Base-by-base conservation (phyloP, 1,139 yeast genomes). In the Kazachstania sp. region DNA sequence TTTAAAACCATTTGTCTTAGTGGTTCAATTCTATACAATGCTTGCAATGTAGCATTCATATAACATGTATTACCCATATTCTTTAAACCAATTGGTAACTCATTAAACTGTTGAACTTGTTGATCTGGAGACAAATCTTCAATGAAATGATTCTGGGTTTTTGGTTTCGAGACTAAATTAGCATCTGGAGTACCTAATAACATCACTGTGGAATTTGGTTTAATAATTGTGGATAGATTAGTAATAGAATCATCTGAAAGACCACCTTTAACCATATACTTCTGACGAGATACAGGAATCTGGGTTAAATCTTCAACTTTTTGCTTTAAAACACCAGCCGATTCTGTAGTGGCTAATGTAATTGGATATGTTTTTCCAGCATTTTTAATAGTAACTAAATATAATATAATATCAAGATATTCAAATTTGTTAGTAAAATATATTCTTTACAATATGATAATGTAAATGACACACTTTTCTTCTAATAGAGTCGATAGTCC, bases 1-100 rank as follows among this genome's bases (percentile, higher is more conserved):
- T 49, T 50, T 37, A 63, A 45, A 34, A 65, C 56, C 49, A 58
- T 45, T 13, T 62, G 59, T 44, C 64, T 60, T 36, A 65, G 50
- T 12, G 58, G 58, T 23, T 56, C 78, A 45, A 87, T 76, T 46
- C 79, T 77, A 55, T 77, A 79, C 53, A 92, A 68, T 0, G 90
- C 81, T 66, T 92, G 98, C 53, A 92, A 70, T 2, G 96, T 81
- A 1, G 97, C 82, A 65, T 92, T 92, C 67, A 92, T 75, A 67
- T 92, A 92, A 67, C 98, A 94, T 1, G 98, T 92, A 63, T 94
- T 92, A 20, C 98, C 98, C 63, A 88, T 71, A 63, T 92, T 92
- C 49, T 77, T 75, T 52, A 92, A 73, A 0, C 99, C 99, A 37
- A 86, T 75, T 3, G 98, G 98, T 23, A 77, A 74, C 11, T 59